Percentiles rank a stretch among this genome's conserved stretches.
Conservation (phyloP, 106 monocot genomes). For the Dioscorea zingiberensis region DNA sequence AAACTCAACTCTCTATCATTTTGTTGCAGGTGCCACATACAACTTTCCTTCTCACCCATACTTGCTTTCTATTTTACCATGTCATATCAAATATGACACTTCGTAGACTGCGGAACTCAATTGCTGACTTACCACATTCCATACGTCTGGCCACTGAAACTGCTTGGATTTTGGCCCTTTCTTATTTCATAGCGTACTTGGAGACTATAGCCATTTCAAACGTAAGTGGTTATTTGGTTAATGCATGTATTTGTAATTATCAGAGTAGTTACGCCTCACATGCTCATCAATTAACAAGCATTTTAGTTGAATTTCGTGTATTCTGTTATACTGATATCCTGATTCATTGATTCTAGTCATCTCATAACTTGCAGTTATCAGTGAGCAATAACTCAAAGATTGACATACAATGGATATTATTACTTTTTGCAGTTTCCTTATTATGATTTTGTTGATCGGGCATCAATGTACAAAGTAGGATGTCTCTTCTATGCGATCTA, state of each 20-base stretch:
- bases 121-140: slow-evolving; percentile 53
- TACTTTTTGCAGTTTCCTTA: slow-evolving; percentile 83
- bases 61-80: slow-evolving; percentile 88
- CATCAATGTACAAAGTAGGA: slow-evolving; percentile 88
- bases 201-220: slow-evolving; percentile 94
- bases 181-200: slow-evolving; percentile 95
- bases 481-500: slow-evolving; percentile 97
- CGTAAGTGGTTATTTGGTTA: slow-evolving; percentile 36
- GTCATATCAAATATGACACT: slow-evolving; percentile 79
- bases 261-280: too few species aligned
- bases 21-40: slow-evolving; percentile 85
- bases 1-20: neutral
- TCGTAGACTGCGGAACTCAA: slow-evolving; percentile 62
- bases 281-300: too few species aligned
- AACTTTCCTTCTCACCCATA: slow-evolving; percentile 90
- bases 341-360: too few species aligned
- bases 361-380: too few species aligned
- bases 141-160: slow-evolving; percentile 54
- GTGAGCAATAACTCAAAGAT: neutral
- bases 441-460: slow-evolving; percentile 88
- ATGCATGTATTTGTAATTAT: too few species aligned
- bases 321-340: too few species aligned
- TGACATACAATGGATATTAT: neutral
- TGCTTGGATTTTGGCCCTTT: slow-evolving; percentile 72
- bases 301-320: too few species aligned